Base-by-base conservation (phyloP, 73 alveolate genomes). In the Paramecium bursaria region DNA sequence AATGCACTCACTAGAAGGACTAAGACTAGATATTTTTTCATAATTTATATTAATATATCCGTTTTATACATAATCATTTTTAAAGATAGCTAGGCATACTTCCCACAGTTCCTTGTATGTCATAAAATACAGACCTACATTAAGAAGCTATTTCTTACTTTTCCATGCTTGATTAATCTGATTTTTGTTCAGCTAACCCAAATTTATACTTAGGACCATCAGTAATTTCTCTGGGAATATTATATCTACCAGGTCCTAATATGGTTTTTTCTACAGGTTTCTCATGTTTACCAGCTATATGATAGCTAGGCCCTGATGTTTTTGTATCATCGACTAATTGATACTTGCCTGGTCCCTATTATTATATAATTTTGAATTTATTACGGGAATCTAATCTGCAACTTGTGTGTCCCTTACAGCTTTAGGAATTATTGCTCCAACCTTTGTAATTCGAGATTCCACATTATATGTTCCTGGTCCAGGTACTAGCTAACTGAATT, bases 341-440 rank as follows among this genome's bases (percentile, higher is more conserved):
- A 47, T 67, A 67, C 55, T 67, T 42, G 4, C 82, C 82, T 10
- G 82, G 82, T 25, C 82, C 82, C 82, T 67, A 9, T 6, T 21
- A n/a, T n/a, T n/a, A 1, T 14, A 21, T 35, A 0, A 15, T 26
- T 15, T 9, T 27, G 3, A 26, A 3, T 3, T 7, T 23, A 13
- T 11, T 57, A 57, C 76, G 33, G 76, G 76, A 57, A 10, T 7
- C 21, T 57, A 13, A 26, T 57, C 76, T 27, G 33, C 21, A 1
- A 3, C 19, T 25, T 15, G 27, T 6, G 17, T 30, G 7, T 57
- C 76, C 33, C 33, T 57, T 27, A 23, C 10, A 10, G 82, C 82
- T 42, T 67, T 67, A 5, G 82, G 82, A n/a, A 67, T 67, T 2
- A 67, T 42, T n/a, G 82, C 60, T 13, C 82, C 82, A 42, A 39